Evolutionary conservation across 768 basidiomycete genomes (phyloP).

Genomic region (Galerina marginata): DNA sequence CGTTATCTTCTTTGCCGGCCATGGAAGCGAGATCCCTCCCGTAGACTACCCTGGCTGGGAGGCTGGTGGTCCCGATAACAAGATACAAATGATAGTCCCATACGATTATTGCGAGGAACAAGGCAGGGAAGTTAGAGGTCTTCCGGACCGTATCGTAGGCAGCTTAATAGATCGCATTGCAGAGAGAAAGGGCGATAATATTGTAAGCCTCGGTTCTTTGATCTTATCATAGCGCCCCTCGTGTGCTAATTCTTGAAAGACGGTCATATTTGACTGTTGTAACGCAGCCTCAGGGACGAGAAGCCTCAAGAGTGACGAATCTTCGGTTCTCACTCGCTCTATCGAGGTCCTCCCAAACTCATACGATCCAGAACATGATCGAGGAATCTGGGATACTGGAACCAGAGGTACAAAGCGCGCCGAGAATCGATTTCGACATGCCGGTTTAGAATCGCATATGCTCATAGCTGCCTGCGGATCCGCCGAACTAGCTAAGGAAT

Average conservation of each 20-base stretch:
- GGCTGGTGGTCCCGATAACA: not conserved
- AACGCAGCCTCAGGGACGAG: conserved; percentile 15
- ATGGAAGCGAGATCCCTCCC: not conserved
- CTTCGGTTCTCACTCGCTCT: no score
- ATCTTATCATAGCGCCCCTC: not conserved
- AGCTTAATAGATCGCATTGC: conserved; percentile 5
- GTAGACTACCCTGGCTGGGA: not conserved
- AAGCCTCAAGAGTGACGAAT: not conserved
- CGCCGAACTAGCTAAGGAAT: no score
- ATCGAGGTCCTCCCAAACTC: no score
- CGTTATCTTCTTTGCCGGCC: not conserved
- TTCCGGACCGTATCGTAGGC: conserved; percentile 3
- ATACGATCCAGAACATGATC: no score
- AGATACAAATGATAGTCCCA: conserved; percentile 13
- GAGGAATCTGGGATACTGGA: no score
- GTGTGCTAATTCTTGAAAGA: conserved; percentile 7
- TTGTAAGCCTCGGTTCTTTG: conserved; percentile 5
- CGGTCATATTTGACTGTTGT: conserved; percentile 21
- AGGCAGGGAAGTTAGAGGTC: not conserved
- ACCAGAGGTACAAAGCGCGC: no score
- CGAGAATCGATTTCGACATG: no score
- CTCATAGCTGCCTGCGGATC: no score
- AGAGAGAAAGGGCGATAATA: conserved; percentile 9
- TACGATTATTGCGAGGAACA: conserved; percentile 1
- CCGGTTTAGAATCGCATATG: no score